Evolutionary conservation across 2,329 filamentous ascomycete species (phyloP).

Genomic region (Bipolaris victoriae): DNA sequence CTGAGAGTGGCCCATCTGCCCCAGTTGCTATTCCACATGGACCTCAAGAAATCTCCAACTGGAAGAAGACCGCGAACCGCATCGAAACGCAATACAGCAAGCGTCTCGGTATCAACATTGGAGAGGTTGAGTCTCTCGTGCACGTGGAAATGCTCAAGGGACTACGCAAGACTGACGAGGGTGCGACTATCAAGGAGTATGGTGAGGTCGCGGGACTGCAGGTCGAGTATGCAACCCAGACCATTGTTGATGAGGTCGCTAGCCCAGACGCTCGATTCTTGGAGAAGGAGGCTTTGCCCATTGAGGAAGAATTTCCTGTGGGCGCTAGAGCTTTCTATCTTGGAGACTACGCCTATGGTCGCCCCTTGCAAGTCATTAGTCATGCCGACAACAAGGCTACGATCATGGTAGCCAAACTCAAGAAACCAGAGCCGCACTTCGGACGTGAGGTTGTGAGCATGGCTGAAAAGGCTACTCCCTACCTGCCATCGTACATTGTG

Average conservation of each 20-base stretch:
- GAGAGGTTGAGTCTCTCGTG: slow-evolving; percentile 84
- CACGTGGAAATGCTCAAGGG: slow-evolving; percentile 95
- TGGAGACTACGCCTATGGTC: slow-evolving; percentile 89
- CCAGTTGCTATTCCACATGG: slow-evolving; percentile 73
- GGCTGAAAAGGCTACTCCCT: slow-evolving; percentile 73
- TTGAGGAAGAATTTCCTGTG: slow-evolving; percentile 89
- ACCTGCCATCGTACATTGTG: slow-evolving; percentile 87
- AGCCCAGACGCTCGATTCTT: slow-evolving; percentile 94
- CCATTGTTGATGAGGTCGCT: slow-evolving; percentile 85
- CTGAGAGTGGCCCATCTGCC: slow-evolving; percentile 65
- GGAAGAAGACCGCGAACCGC: slow-evolving; percentile 79
- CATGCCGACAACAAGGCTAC: slow-evolving; percentile 78
- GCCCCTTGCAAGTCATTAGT: slow-evolving; percentile 80
- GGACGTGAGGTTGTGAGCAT: slow-evolving; percentile 73
- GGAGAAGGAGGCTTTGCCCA: slow-evolving; percentile 83
- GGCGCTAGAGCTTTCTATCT: slow-evolving; percentile 89
- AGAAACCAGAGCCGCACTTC: slow-evolving; percentile 80
- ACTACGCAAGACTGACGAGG: slow-evolving; percentile 85
- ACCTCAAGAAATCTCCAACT: slow-evolving; percentile 78
- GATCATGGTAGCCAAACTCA: slow-evolving; percentile 75
- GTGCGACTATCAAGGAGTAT: slow-evolving; percentile 92
- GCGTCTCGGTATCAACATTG: slow-evolving; percentile 84
- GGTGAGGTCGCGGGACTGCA: slow-evolving; percentile 83
- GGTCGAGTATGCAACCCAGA: slow-evolving; percentile 88
- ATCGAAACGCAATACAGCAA: slow-evolving; percentile 91